Evolutionary conservation across 2,329 filamentous ascomycete species (phyloP).

Genomic region (Xylaria polymorpha): DNA sequence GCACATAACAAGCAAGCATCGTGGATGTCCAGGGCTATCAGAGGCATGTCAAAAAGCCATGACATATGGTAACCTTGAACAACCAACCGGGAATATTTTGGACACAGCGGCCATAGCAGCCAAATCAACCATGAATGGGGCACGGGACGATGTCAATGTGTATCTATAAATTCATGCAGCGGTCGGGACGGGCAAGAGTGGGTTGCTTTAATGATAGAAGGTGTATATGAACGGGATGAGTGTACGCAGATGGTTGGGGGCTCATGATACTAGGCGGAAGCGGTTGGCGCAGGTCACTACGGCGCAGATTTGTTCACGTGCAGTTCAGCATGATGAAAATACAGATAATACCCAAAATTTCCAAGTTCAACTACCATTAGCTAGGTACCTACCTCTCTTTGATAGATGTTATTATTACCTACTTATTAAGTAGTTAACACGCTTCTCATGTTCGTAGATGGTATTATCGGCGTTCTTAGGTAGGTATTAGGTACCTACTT

Average conservation of each 20-base stretch:
- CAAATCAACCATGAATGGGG: constrained; percentile 5
- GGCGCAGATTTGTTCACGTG: constrained; percentile 33
- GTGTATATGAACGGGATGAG: constrained; percentile 33
- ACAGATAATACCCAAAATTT: constrained; percentile 36
- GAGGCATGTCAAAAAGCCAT: constrained; percentile 8
- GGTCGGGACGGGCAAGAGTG: constrained; percentile 8
- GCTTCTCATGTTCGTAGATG: too few relatives aligned
- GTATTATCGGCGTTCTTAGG: too few relatives aligned
- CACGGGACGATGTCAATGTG: constrained; percentile 14
- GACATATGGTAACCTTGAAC: constrained; percentile 12
- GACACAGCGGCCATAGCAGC: constrained; percentile 19
- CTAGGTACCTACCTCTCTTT: background rate
- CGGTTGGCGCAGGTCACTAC: constrained; percentile 33
- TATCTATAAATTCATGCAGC: constrained; percentile 11
- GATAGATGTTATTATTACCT: background rate
- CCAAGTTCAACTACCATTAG: background rate
- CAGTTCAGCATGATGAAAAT: constrained; percentile 31
- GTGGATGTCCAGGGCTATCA: constrained; percentile 6
- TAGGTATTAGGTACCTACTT: background rate
- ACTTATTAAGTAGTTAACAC: too few relatives aligned
- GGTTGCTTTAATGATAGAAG: constrained; percentile 30
- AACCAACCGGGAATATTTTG: constrained; percentile 19
- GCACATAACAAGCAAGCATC: constrained; percentile 11
- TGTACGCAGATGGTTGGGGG: constrained; percentile 16
- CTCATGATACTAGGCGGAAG: constrained; percentile 16